Conservation (phyloP, 2,329 filamentous ascomycete genomes). For the Botrytis porri region DNA sequence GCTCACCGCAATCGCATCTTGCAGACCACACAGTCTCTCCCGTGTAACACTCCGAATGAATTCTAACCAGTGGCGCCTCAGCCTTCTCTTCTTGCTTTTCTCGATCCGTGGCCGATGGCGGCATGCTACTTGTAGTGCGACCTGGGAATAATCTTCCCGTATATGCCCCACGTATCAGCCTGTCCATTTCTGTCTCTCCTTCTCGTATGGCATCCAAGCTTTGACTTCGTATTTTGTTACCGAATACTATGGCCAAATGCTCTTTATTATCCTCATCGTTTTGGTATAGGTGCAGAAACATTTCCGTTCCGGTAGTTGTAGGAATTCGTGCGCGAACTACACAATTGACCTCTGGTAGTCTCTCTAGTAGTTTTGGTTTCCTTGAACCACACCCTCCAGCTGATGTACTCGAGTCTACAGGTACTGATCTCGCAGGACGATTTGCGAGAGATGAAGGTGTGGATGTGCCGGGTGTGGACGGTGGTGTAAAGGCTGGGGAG, state of each 20-base stretch:
- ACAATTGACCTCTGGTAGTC: slow-evolving; percentile 83
- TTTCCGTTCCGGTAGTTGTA: slow-evolving; percentile 85
- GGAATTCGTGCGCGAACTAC: slow-evolving; percentile 93
- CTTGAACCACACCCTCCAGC: slow-evolving; percentile 59
- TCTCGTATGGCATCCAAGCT: slow-evolving; percentile 68
- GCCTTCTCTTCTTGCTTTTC: slow-evolving; percentile 18
- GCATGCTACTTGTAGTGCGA: slow-evolving; percentile 53
- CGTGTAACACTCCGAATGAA: slow-evolving; percentile 98
- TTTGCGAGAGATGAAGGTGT: slow-evolving; percentile 46
- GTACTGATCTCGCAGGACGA: slow-evolving; percentile 40
- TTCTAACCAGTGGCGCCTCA: slow-evolving; percentile 71
- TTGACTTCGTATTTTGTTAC: slow-evolving; percentile 73
- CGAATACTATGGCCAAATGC: slow-evolving; percentile 95
- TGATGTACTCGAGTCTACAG: slow-evolving; percentile 56
- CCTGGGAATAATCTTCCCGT: slow-evolving; percentile 84
- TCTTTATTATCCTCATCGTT: slow-evolving; percentile 95
- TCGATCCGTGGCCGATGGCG: slow-evolving; percentile 14
- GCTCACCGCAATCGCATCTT: slow-evolving; percentile 95
- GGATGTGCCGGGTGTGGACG: slow-evolving; percentile 58
- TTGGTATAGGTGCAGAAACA: slow-evolving; percentile 93
- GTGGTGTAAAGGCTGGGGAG: slow-evolving; percentile 81
- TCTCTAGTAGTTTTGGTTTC: slow-evolving; percentile 69
- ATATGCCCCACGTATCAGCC: slow-evolving; percentile 94
- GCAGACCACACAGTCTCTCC: slow-evolving; percentile 98
- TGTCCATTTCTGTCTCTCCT: slow-evolving; percentile 81